Conservation (phyloP, 768 basidiomycete genomes). For the Suillus occidentalis region DNA sequence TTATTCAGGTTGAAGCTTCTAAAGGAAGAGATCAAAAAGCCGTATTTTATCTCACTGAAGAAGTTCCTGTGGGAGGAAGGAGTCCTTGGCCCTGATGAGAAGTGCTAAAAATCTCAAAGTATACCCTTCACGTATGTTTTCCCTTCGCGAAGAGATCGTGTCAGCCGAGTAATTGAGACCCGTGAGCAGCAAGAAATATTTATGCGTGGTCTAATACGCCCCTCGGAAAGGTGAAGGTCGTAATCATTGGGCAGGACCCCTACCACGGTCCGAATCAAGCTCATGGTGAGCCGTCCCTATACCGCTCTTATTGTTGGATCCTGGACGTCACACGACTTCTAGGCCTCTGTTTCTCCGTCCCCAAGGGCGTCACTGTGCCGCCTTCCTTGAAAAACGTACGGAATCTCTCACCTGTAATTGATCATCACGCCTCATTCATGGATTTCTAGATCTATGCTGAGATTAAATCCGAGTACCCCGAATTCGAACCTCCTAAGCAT, state of each 20-base stretch:
- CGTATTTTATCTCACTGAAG: constrained; percentile 76
- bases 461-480: constrained; percentile 79
- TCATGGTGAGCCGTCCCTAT: constrained; percentile 55
- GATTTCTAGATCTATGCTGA: constrained; percentile 77
- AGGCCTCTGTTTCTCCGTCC: constrained; percentile 93
- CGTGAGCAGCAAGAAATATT: constrained; percentile 67
- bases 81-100: constrained; percentile 51
- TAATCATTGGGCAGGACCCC: constrained; percentile 90
- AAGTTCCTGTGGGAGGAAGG: constrained; percentile 67
- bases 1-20: constrained; percentile 66
- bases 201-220: constrained; percentile 93
- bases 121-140: constrained; percentile 68
- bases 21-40: constrained; percentile 71
- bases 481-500: constrained; percentile 76
- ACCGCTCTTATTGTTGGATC: constrained; percentile 4
- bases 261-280: constrained; percentile 82
- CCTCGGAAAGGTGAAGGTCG: constrained; percentile 79
- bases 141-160: constrained; percentile 26
- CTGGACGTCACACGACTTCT: constrained; percentile 12
- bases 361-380: constrained; percentile 67
- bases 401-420: constrained; percentile 12
- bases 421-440: constrained; percentile 13
- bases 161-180: constrained; percentile 10
- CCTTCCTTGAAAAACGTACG: constrained; percentile 83
- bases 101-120: constrained; percentile 51